Percentiles rank a stretch among this genome's conserved stretches.
These are phyloP conservation scores for Peronospora tabacina DNA, from an alignment of 352 stramenopile genomes.

Conservation along the genomic window DNA sequence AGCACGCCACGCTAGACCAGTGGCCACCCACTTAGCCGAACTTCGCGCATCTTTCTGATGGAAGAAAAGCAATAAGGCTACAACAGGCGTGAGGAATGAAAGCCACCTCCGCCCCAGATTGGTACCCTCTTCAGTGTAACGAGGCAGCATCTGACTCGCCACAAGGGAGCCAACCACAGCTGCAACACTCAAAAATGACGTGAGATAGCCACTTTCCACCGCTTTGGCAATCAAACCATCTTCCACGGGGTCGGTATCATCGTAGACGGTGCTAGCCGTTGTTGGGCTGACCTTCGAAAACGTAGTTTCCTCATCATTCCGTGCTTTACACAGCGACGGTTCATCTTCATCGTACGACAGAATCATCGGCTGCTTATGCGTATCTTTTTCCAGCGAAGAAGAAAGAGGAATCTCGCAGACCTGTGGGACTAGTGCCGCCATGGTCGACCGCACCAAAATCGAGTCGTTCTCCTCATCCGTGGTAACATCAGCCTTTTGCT, in stretches of 20 bases:
- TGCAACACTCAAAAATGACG: conserved; percentile 59
- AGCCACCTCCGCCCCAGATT: conserved; percentile 57
- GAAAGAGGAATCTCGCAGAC: conserved; percentile 22
- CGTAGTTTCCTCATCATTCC: conserved; percentile 4
- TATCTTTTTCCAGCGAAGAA: conserved; percentile 8
- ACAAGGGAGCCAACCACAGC: conserved; percentile 61
- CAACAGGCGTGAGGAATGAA: conserved; percentile 51
- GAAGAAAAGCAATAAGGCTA: conserved; percentile 66
- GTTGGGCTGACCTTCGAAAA: conserved; percentile 7
- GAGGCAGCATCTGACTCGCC: conserved; percentile 48
- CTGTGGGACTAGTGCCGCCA: conserved; percentile 33
- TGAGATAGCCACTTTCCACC: conserved; percentile 49
- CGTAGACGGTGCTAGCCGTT: conserved; percentile 5
- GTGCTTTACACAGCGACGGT: conserved; percentile 21
- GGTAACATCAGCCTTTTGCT: conserved; percentile 19
- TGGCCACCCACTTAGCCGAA: conserved; percentile 75
- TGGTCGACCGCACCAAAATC: conserved; percentile 42
- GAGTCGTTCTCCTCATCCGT: conserved; percentile 43
- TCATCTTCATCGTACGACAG: conserved; percentile 51
- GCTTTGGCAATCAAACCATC: conserved; percentile 39
- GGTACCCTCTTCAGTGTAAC: conserved; percentile 12
- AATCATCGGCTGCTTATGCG: conserved; percentile 32
- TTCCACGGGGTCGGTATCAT: conserved; percentile 8
- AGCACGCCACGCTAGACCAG: conserved; percentile 66
- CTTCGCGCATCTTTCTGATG: conserved; percentile 62